These are phyloP conservation scores for Apiotrichum akiyoshidainum DNA, from an alignment of 1,284 basidiomycete species.

Conservation along the genomic window DNA sequence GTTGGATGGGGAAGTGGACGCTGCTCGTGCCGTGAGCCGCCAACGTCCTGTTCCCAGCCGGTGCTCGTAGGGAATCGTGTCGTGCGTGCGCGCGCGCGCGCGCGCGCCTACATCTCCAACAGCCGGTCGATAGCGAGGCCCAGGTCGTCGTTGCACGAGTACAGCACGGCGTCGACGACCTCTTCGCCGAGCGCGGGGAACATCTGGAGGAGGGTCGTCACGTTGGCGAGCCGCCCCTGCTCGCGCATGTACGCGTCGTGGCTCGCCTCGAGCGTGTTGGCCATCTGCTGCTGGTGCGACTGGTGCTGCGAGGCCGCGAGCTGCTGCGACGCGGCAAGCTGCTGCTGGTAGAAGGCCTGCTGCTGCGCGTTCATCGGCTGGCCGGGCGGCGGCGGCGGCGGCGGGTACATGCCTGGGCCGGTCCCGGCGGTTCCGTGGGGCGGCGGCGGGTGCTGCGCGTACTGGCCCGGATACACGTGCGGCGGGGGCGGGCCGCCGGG, in stretches of 20 bases:
- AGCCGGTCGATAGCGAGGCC: slow-evolving; percentile 75
- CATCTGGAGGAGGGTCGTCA: slow-evolving; percentile 74
- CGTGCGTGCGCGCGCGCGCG: too few species aligned
- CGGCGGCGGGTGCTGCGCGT: background rate
- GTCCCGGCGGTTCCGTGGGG: background rate
- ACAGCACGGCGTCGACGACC: slow-evolving; percentile 78
- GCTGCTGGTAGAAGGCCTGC: background rate
- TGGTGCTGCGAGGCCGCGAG: background rate
- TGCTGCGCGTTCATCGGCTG: background rate
- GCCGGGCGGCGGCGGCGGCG: background rate
- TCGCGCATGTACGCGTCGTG: slow-evolving; percentile 28
- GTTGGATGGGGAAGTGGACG: too few species aligned
- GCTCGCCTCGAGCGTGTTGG: slow-evolving; percentile 34
- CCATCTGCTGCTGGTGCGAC: slow-evolving; percentile 18
- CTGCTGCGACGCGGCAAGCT: background rate
- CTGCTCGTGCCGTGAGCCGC: too few species aligned
- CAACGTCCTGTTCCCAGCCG: too few species aligned
- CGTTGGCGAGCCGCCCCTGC: slow-evolving; percentile 29
- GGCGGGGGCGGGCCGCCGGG: too few species aligned
- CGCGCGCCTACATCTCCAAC: slow-evolving; percentile 23
- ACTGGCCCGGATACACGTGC: background rate
- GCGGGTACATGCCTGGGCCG: background rate
- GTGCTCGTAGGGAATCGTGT: too few species aligned
- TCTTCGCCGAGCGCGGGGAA: slow-evolving; percentile 78
- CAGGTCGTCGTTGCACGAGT: slow-evolving; percentile 81